Evolutionary conservation across 768 basidiomycete species (phyloP).

Genomic region (Boletus subparvulus): DNA sequence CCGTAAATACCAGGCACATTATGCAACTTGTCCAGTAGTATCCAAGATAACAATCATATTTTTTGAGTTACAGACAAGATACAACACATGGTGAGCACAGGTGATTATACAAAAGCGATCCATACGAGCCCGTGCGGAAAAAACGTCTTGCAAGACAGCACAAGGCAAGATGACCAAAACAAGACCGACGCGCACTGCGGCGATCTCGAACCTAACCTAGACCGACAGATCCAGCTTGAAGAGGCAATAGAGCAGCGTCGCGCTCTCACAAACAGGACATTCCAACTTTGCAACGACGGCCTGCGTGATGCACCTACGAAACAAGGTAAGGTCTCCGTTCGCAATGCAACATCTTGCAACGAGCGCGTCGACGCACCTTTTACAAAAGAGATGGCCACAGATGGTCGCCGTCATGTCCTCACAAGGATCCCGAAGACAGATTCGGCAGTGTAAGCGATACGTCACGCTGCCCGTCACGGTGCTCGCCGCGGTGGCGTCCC

Average conservation of each 20-base stretch:
- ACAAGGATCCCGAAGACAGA: constrained; percentile 48
- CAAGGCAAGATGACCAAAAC: neutral
- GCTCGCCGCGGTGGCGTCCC: neutral
- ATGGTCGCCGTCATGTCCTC: constrained; percentile 56
- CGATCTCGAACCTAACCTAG: neutral
- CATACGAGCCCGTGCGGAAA: neutral
- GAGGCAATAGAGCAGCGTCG: constrained; percentile 54
- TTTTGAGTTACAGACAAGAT: neutral
- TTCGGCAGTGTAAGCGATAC: constrained; percentile 46
- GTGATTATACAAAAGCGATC: neutral
- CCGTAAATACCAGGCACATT: neutral
- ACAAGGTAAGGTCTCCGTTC: neutral
- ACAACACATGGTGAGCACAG: neutral
- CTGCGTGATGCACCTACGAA: constrained; percentile 51
- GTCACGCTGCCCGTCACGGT: neutral
- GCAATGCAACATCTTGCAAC: too few relatives aligned
- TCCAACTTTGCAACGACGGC: constrained; percentile 44
- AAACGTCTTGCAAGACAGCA: neutral
- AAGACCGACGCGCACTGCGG: neutral
- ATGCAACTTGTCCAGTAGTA: neutral
- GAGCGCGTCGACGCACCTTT: constrained; percentile 37
- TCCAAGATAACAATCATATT: too few relatives aligned
- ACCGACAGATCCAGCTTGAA: constrained; percentile 48
- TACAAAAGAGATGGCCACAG: constrained; percentile 65
- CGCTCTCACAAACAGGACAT: constrained; percentile 53